A percentile compares a stretch with the other conserved stretches of the same genome.
phyloP scores from a whole-genome alignment of 202 grass and related monocot genomes.

The Panicum virgatum region DNA sequence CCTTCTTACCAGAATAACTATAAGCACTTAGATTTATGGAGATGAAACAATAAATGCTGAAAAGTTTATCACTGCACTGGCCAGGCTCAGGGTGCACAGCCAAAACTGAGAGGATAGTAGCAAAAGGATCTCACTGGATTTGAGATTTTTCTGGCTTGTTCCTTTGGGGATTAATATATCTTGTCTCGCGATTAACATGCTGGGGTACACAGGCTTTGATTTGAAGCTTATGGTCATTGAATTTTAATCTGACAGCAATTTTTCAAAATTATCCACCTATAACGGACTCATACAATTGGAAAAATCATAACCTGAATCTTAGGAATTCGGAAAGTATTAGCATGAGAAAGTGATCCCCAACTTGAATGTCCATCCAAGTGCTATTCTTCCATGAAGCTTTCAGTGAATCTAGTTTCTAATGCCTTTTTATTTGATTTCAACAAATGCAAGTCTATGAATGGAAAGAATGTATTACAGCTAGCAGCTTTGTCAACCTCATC shows the following conservation, averaged over 20 bases:
- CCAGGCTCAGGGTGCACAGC: not conserved
- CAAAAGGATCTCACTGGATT: not conserved
- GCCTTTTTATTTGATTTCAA: conserved; percentile 3
- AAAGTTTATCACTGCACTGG: not conserved
- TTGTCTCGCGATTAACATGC: conserved; percentile 1
- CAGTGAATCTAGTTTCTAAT: not conserved
- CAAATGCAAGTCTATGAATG: conserved; percentile 24
- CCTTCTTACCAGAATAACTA: not conserved
- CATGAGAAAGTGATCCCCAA: not conserved
- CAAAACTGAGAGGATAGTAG: not conserved
- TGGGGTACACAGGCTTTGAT: not conserved
- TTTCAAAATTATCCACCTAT: not conserved
- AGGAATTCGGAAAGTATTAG: not conserved
- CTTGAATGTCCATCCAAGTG: not conserved
- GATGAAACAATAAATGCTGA: not conserved
- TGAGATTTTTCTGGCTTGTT: not conserved
- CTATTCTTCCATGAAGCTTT: not conserved
- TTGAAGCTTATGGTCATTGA: not conserved
- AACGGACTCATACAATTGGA: not conserved
- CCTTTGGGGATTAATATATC: not conserved
- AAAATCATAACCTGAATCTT: not conserved
- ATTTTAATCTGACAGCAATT: not conserved
- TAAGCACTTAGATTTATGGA: not conserved
- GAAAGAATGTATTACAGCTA: conserved; percentile 22
- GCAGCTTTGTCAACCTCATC: not conserved